phyloP scores from a whole-genome alignment of 257 asterid genomes.

The Nyctanthes arbortristis region DNA sequence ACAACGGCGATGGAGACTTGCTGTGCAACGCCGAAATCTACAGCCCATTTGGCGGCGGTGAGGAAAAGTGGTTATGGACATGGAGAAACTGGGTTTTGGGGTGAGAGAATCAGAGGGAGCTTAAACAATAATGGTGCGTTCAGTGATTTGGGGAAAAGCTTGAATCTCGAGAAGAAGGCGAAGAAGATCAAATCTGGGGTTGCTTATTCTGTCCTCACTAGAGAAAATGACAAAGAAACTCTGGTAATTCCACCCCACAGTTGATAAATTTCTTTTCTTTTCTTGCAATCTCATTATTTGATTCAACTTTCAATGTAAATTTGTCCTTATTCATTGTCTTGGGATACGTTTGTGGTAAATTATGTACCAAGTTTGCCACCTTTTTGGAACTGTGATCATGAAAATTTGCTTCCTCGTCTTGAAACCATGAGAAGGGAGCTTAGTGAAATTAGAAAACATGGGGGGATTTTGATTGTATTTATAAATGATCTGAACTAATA shows the following conservation, averaged over 20 bases:
- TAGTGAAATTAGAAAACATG: no score
- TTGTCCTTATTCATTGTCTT: no score
- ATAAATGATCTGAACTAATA: no score
- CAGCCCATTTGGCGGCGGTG: constrained; percentile 40
- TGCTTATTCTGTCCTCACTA: constrained; percentile 79
- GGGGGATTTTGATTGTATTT: no score
- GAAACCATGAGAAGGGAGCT: no score
- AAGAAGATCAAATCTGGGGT: constrained; percentile 55
- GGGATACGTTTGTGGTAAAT: no score
- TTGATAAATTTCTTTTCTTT: not conserved
- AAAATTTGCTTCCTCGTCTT: no score
- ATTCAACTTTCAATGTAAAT: no score
- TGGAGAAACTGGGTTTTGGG: constrained; percentile 61
- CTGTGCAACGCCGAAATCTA: constrained; percentile 54
- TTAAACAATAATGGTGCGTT: constrained; percentile 28
- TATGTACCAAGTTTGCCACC: no score
- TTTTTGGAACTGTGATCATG: no score
- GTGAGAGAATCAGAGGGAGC: constrained; percentile 61
- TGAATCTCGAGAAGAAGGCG: constrained; percentile 45
- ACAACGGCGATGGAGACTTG: constrained; percentile 56
- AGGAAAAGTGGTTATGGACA: constrained; percentile 32
- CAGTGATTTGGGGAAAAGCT: constrained; percentile 39
- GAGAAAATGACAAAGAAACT: constrained; percentile 60
- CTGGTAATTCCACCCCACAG: constrained; percentile 41
- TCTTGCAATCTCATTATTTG: not conserved